A percentile compares a stretch with the other conserved stretches of the same genome.
Evolutionary conservation across 1,139 yeast genomes (phyloP).

Genomic region (Sugiyamaella japonica): DNA sequence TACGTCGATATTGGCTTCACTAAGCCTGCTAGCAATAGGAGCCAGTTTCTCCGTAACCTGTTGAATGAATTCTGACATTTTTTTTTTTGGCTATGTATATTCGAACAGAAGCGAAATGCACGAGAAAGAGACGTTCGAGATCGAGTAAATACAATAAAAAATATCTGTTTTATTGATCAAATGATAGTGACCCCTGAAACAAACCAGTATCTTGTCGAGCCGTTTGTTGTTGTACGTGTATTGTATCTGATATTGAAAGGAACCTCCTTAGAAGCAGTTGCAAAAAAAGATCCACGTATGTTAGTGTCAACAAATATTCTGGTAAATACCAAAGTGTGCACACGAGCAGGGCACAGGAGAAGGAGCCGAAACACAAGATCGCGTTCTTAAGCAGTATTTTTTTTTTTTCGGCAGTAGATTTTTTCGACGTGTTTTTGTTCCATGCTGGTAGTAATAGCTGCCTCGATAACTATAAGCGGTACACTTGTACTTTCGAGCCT

Average conservation of each 20-base stretch:
- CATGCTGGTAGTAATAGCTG: background rate
- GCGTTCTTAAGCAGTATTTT: conserved; percentile 1
- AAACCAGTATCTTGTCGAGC: no score
- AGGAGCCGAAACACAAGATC: background rate
- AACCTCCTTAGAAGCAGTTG: no score
- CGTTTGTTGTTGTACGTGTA: no score
- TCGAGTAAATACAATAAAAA: no score
- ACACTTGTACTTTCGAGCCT: background rate
- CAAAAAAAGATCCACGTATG: no score
- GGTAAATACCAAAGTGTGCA: background rate
- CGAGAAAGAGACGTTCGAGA: background rate
- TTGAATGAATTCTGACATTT: conserved; percentile 8
- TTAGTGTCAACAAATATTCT: no score
- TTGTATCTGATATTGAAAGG: no score
- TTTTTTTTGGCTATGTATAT: background rate
- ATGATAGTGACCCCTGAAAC: no score
- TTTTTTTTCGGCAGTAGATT: background rate
- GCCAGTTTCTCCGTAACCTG: background rate
- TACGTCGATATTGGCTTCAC: conserved; percentile 24
- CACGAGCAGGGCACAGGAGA: background rate
- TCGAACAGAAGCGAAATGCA: conserved; percentile 4
- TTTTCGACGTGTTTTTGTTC: conserved; percentile 7
- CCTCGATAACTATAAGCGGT: background rate
- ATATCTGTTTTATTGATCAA: no score
- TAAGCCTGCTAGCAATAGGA: no score